Evolutionary conservation across 768 basidiomycete genomes (phyloP).

Genomic region (Suillus decipiens): DNA sequence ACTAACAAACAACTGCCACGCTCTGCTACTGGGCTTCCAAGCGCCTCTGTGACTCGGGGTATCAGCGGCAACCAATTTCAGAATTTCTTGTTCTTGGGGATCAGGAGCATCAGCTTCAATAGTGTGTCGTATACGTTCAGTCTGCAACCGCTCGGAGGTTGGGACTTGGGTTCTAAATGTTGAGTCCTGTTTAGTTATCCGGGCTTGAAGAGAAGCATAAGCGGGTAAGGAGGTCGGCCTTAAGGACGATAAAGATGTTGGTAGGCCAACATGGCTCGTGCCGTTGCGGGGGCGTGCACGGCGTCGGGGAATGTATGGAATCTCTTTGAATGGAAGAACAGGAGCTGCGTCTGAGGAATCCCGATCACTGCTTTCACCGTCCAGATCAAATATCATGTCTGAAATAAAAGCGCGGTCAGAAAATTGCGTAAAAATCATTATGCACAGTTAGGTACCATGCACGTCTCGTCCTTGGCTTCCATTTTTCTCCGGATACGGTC

Average conservation of each 20-base stretch:
- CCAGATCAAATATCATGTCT: conserved; percentile 75
- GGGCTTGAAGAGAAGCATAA: conserved; percentile 55
- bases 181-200: conserved; percentile 1
- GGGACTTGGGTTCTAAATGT: not conserved
- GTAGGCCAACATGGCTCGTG: conserved; percentile 43
- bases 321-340: conserved; percentile 38
- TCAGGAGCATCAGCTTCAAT: conserved; percentile 25
- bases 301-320: conserved; percentile 21
- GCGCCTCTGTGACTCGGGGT: conserved; percentile 71
- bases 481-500: conserved; percentile 34
- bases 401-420: conserved; percentile 12
- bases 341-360: conserved; percentile 36
- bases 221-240: conserved; percentile 71
- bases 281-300: conserved; percentile 27
- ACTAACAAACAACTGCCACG: conserved; percentile 62
- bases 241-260: conserved; percentile 58
- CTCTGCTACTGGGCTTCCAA: conserved; percentile 63
- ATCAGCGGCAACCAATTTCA: conserved; percentile 67
- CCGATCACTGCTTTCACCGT: conserved; percentile 47
- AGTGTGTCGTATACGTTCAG: conserved; percentile 13
- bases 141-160: conserved; percentile 8
- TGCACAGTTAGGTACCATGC: conserved; percentile 45
- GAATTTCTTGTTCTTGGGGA: conserved; percentile 52
- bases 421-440: not conserved
- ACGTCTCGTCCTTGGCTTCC: conserved; percentile 34